Conservation (phyloP, 2,329 filamentous ascomycete genomes). For the Diaporthe vaccinii region DNA sequence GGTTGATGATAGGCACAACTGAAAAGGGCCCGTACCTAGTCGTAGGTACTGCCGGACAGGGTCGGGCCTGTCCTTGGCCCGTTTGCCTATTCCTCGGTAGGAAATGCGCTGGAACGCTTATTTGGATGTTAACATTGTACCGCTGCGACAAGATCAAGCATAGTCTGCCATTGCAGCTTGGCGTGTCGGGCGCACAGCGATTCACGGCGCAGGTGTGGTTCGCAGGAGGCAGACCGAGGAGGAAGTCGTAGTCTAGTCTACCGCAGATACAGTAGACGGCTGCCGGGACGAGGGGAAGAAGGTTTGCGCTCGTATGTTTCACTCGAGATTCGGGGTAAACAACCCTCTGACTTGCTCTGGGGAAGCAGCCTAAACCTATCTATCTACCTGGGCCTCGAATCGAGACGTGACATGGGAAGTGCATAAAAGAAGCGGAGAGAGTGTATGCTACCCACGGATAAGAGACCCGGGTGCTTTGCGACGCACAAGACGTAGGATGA, state of each 20-base stretch:
- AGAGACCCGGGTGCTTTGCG: neutral
- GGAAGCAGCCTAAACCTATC: constrained; percentile 12
- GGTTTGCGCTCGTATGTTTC: constrained; percentile 38
- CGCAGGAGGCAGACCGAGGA: constrained; percentile 20
- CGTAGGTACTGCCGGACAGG: neutral
- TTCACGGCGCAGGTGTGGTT: constrained; percentile 27
- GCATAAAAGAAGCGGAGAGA: constrained; percentile 23
- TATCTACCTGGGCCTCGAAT: neutral
- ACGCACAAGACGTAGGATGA: constrained; percentile 21
- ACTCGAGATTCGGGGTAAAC: constrained; percentile 35
- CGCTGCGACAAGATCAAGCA: constrained; percentile 26
- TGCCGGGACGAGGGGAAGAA: constrained; percentile 33
- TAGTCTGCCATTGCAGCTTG: constrained; percentile 18
- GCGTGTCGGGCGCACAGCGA: constrained; percentile 29
- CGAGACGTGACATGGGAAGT: constrained; percentile 5
- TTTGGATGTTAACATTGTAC: constrained; percentile 20
- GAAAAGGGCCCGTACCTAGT: constrained; percentile 23
- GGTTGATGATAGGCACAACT: constrained; percentile 32
- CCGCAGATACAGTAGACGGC: neutral
- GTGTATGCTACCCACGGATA: neutral
- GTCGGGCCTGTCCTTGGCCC: constrained; percentile 23
- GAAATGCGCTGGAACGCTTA: constrained; percentile 14
- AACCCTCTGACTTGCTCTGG: constrained; percentile 5
- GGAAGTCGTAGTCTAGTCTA: constrained; percentile 7
- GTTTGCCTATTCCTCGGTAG: constrained; percentile 6